Evolutionary conservation across 108 stramenopile species (phyloP).

Genomic region (Aurantiochytrium sp.): DNA sequence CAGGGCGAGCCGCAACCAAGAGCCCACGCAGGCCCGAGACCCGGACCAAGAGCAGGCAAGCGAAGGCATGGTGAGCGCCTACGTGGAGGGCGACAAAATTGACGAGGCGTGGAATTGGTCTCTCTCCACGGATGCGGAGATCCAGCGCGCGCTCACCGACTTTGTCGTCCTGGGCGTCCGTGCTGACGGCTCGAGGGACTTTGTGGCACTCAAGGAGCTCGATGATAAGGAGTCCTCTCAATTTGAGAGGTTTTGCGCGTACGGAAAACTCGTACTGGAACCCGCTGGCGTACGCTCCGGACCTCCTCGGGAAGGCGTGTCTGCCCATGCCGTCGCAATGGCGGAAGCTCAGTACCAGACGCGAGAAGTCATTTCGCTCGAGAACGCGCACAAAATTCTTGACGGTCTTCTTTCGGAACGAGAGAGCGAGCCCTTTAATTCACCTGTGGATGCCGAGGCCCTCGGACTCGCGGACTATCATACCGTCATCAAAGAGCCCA

Average conservation of each 20-base stretch:
- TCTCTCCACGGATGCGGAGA: neutral
- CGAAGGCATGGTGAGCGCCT: too few relatives aligned
- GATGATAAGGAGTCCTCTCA: neutral
- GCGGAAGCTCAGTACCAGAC: neutral
- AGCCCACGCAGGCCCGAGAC: too few relatives aligned
- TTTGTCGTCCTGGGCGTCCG: neutral
- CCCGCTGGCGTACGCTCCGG: neutral
- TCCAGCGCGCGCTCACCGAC: neutral
- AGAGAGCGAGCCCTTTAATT: constrained; percentile 71
- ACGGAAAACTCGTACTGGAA: neutral
- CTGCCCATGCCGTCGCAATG: neutral
- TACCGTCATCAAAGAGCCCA: constrained; percentile 60
- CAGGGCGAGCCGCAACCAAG: too few relatives aligned
- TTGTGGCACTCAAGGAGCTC: neutral
- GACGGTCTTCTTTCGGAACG: neutral
- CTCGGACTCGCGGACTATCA: constrained; percentile 87
- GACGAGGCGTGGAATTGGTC: neutral
- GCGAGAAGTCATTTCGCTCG: neutral
- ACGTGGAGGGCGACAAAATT: too few relatives aligned
- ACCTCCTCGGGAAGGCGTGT: neutral
- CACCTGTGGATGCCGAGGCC: constrained; percentile 85
- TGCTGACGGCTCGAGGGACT: neutral
- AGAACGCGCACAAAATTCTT: neutral
- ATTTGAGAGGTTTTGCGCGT: neutral
- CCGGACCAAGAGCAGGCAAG: too few relatives aligned